Percentiles rank a stretch among this genome's conserved stretches.
Evolutionary conservation across 257 asterid species (phyloP).

Genomic region (Solanum lignicaule): DNA sequence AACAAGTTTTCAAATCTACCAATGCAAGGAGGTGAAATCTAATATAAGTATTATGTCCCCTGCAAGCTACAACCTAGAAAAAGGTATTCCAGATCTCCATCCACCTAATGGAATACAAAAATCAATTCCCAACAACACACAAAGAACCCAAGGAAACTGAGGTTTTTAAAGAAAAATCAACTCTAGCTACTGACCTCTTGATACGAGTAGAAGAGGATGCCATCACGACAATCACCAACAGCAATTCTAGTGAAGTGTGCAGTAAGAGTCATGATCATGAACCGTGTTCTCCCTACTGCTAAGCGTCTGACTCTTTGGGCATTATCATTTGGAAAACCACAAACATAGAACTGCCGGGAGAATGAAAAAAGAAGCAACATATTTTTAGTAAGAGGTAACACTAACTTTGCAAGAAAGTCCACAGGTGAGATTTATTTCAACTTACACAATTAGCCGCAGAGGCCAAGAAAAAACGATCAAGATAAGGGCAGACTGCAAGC

Average conservation of each 20-base stretch:
- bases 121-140: not conserved
- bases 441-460: conserved; percentile 89
- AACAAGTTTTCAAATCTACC: not conserved
- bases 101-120: not conserved
- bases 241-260: conserved; percentile 86
- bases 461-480: conserved; percentile 76
- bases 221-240: conserved; percentile 98
- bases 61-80: not conserved
- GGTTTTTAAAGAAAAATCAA: not conserved
- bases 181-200: conserved; percentile 56
- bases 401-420: conserved; percentile 5
- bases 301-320: conserved; percentile 55
- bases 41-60: not conserved
- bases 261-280: conserved; percentile 68
- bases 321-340: conserved; percentile 70
- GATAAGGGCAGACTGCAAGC: conserved; percentile 80
- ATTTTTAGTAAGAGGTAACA: not conserved
- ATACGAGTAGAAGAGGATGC: conserved; percentile 75
- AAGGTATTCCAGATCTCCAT: not conserved
- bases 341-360: conserved; percentile 63
- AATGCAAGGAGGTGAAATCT: not conserved
- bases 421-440: conserved; percentile 8
- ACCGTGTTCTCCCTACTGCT: conserved; percentile 75
- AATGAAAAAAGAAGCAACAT: not conserved
- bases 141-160: not conserved